Conservation (phyloP, 2,329 filamentous ascomycete genomes). For the Teratosphaeria pseudoeucalypti region DNA sequence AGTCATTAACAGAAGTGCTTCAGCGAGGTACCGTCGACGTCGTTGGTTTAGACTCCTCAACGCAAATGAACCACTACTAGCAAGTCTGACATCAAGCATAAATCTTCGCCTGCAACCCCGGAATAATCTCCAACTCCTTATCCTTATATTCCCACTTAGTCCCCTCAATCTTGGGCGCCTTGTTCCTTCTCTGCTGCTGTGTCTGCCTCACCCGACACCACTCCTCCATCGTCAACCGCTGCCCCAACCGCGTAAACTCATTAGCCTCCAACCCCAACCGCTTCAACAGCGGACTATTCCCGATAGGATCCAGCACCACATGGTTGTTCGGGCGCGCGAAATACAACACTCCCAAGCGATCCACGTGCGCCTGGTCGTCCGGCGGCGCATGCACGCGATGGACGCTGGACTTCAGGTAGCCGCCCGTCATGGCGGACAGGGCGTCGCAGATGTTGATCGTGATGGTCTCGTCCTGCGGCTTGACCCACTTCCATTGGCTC, state of each 20-base stretch:
- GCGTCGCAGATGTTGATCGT: slow-evolving; percentile 34
- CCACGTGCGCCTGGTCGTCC: slow-evolving; percentile 36
- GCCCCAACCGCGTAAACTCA: slow-evolving; percentile 20
- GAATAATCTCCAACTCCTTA: slow-evolving; percentile 29
- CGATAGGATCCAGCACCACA: slow-evolving; percentile 28
- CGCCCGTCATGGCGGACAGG: slow-evolving; percentile 29
- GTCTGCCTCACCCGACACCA: slow-evolving; percentile 30
- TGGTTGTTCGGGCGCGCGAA: slow-evolving; percentile 26
- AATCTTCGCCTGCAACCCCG: slow-evolving; percentile 19
- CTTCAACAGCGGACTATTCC: slow-evolving; percentile 27
- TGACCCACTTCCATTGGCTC: slow-evolving; percentile 34
- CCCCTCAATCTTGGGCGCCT: slow-evolving; percentile 30
- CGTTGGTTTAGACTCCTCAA: too few relatives aligned
- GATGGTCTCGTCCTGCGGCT: slow-evolving; percentile 30
- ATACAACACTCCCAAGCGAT: slow-evolving; percentile 35
- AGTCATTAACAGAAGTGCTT: too few relatives aligned
- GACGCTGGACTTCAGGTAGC: slow-evolving; percentile 40
- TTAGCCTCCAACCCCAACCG: slow-evolving; percentile 23
- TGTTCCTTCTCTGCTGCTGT: slow-evolving; percentile 29
- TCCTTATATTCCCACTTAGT: slow-evolving; percentile 22
- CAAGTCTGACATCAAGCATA: slow-evolving; percentile 12
- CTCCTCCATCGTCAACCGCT: slow-evolving; percentile 36
- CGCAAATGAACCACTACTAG: too few relatives aligned
- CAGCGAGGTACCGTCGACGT: too few relatives aligned
- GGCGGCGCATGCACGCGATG: slow-evolving; percentile 42